Conservation (phyloP, 78 protist genomes). For the Acrasis kona region DNA sequence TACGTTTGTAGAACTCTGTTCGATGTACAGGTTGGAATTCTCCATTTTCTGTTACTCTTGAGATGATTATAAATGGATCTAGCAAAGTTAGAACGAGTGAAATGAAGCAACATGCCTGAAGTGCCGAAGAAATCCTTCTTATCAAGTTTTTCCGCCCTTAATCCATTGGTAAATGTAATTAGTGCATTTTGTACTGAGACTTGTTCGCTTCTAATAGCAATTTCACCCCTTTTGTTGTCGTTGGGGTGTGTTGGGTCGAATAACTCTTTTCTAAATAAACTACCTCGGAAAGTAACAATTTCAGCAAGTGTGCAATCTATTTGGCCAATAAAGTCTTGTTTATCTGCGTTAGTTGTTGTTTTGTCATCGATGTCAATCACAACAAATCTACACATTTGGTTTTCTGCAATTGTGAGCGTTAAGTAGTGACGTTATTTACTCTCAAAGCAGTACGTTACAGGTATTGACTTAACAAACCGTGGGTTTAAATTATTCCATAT, state of each 20-base stretch:
- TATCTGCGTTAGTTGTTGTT: too few relatives aligned
- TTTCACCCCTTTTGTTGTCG: neutral
- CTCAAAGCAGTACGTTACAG: slow-evolving; percentile 45
- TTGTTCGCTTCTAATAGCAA: neutral
- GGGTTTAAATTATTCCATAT: neutral
- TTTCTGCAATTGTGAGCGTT: neutral
- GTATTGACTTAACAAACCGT: slow-evolving; percentile 18
- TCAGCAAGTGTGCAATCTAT: slow-evolving; percentile 22
- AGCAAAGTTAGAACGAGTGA: slow-evolving; percentile 7
- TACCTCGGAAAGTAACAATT: neutral
- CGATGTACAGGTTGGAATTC: neutral
- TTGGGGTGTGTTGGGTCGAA: neutral
- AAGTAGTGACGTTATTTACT: too few relatives aligned
- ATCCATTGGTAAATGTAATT: neutral
- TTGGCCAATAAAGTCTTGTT: slow-evolving; percentile 21
- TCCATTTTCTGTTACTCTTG: neutral
- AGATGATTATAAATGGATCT: neutral
- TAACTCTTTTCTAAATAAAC: slow-evolving; percentile 1
- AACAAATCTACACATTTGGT: slow-evolving; percentile 11
- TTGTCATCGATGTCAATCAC: slow-evolving; percentile 34
- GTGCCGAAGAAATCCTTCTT: slow-evolving; percentile 32
- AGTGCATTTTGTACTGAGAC: neutral
- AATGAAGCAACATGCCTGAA: slow-evolving; percentile 16
- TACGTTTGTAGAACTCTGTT: slow-evolving; percentile 30
- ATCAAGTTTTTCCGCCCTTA: neutral